These are phyloP conservation scores for Barbatosphaeria neglecta DNA, from an alignment of 495 filamentous ascomycete species.

Conservation along the genomic window DNA sequence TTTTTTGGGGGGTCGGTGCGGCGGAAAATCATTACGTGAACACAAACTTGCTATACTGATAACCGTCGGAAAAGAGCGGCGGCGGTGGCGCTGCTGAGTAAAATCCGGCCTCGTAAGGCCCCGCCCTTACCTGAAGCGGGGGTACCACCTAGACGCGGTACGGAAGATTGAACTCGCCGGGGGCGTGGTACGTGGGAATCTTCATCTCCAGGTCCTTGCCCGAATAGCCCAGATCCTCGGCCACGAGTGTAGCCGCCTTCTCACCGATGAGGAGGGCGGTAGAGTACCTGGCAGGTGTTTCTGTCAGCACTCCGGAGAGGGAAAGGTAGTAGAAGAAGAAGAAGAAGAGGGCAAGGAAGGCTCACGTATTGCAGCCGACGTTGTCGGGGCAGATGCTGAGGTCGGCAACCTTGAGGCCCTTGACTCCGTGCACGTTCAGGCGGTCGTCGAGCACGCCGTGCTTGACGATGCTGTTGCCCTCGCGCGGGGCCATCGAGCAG, in stretches of 20 bases:
- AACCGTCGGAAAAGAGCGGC: too few species aligned
- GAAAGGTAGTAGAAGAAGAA: neutral
- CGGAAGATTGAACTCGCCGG: constrained; percentile 32
- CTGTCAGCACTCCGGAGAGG: neutral
- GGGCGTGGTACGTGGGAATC: constrained; percentile 51
- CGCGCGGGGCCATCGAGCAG: constrained; percentile 69
- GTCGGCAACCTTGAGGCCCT: constrained; percentile 73
- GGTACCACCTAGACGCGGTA: constrained; percentile 5
- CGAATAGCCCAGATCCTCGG: constrained; percentile 65
- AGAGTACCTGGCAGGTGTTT: constrained; percentile 29
- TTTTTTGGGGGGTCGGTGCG: too few species aligned
- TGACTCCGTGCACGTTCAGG: constrained; percentile 69
- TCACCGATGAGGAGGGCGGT: constrained; percentile 77
- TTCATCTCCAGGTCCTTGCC: constrained; percentile 67
- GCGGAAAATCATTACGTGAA: too few species aligned
- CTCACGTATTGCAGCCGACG: constrained; percentile 67
- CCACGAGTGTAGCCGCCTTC: constrained; percentile 62
- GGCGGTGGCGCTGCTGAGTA: neutral
- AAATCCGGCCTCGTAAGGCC: too few species aligned
- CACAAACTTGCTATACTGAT: too few species aligned
- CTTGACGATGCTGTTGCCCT: constrained; percentile 70
- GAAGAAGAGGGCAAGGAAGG: neutral
- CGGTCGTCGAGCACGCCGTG: constrained; percentile 72
- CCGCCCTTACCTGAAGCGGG: neutral
- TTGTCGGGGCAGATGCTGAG: constrained; percentile 75